These are phyloP conservation scores for Pontederia crassipes DNA, from an alignment of 176 grass and related monocot genomes.

Conservation along the genomic window DNA sequence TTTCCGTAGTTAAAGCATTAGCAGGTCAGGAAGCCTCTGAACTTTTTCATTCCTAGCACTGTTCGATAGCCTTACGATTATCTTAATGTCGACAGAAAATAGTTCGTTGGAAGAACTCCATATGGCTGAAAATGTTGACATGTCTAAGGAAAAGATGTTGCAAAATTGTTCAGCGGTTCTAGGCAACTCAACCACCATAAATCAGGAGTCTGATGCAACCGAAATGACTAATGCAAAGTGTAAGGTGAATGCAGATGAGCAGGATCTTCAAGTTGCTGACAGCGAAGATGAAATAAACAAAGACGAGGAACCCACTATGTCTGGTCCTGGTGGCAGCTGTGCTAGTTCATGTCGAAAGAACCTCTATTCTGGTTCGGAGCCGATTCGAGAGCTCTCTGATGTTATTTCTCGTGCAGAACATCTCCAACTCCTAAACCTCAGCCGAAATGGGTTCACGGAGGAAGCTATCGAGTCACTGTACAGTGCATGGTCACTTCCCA, in stretches of 20 bases:
- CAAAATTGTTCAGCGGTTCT: constrained; percentile 19
- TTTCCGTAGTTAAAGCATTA: constrained; percentile 40
- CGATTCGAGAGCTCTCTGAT: constrained; percentile 41
- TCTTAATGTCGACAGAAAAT: constrained; percentile 35
- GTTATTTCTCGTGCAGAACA: constrained; percentile 39
- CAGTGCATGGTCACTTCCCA: constrained; percentile 48
- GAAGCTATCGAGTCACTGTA: constrained; percentile 43
- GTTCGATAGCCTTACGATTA: constrained; percentile 4
- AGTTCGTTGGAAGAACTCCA: constrained; percentile 61
- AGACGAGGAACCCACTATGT: constrained; percentile 21
- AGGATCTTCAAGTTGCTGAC: constrained; percentile 61
- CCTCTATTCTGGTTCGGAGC: constrained; percentile 18
- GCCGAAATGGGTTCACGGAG: constrained; percentile 41
- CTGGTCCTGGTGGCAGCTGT: constrained; percentile 38
- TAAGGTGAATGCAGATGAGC: constrained; percentile 14
- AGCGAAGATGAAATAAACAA: constrained; percentile 68
- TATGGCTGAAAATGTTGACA: constrained; percentile 48
- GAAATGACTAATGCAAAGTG: constrained; percentile 8
- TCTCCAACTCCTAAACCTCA: constrained; percentile 73
- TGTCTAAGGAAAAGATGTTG: constrained; percentile 21
- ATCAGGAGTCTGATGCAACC: constrained; percentile 5
- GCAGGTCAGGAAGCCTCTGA: constrained; percentile 43
- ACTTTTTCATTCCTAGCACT: constrained; percentile 2
- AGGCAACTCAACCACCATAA: constrained; percentile 17
- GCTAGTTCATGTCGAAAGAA: constrained; percentile 43